phyloP scores from a whole-genome alignment of 2,329 filamentous ascomycete genomes.

The Dactylellina leptospora region DNA sequence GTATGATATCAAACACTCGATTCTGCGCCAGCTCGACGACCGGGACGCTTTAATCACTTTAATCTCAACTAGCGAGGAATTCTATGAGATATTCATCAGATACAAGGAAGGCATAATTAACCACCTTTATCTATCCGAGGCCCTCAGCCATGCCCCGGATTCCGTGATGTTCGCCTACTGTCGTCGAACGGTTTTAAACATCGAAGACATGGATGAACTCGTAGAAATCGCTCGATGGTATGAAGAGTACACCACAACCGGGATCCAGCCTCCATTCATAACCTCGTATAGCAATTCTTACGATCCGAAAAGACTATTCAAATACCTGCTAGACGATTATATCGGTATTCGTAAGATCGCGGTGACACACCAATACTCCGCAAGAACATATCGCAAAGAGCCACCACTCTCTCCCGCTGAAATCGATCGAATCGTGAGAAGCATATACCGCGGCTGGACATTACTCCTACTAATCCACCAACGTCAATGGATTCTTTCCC shows the following conservation, averaged over 20 bases:
- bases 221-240: slow-evolving; percentile 3
- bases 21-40: slow-evolving; percentile 25
- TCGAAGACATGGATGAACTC: background rate
- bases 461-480: slow-evolving; percentile 26
- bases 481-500: background rate
- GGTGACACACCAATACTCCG: slow-evolving; percentile 19
- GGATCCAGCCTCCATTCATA: slow-evolving; percentile 2
- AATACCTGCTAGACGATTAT: slow-evolving; percentile 29
- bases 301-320: slow-evolving; percentile 6
- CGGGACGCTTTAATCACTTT: slow-evolving; percentile 5
- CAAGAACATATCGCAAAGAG: slow-evolving; percentile 5
- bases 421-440: slow-evolving; percentile 12
- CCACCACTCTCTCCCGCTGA: slow-evolving; percentile 8
- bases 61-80: slow-evolving; percentile 12
- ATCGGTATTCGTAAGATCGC: slow-evolving; percentile 39
- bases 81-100: slow-evolving; percentile 22
- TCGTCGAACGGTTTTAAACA: background rate
- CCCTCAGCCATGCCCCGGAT: slow-evolving; percentile 25
- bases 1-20: slow-evolving; percentile 38
- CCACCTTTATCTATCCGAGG: slow-evolving; percentile 28
- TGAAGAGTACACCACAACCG: background rate
- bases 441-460: slow-evolving; percentile 36
- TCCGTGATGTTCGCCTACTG: slow-evolving; percentile 33
- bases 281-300: background rate
- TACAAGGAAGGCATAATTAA: slow-evolving; percentile 24